These are phyloP conservation scores for Zizania palustris DNA, from an alignment of 202 grass and related monocot genomes.

Conservation along the genomic window DNA sequence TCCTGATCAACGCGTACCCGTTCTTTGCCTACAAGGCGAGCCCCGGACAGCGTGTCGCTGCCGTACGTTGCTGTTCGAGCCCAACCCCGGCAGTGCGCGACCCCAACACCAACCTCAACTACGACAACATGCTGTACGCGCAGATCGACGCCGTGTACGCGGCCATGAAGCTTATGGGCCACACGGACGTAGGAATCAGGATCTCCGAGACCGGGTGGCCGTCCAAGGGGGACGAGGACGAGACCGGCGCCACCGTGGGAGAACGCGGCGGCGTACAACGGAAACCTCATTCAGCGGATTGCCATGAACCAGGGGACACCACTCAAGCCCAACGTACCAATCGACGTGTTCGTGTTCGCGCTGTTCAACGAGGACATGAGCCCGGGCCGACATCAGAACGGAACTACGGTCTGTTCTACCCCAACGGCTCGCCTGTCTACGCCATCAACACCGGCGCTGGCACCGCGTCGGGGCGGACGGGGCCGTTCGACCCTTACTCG, in stretches of 20 bases:
- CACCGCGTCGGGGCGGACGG: neutral
- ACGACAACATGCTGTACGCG: slow-evolving; percentile 97
- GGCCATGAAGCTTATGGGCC: slow-evolving; percentile 83
- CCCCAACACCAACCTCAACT: slow-evolving; percentile 58
- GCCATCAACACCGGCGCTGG: slow-evolving; percentile 38
- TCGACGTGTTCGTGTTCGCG: slow-evolving; percentile 90
- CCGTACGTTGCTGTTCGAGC: slow-evolving; percentile 89
- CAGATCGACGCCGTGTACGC: slow-evolving; percentile 95
- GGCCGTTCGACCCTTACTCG: slow-evolving; percentile 53
- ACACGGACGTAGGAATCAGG: slow-evolving; percentile 62
- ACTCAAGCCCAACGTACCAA: slow-evolving; percentile 67
- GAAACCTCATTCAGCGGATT: slow-evolving; percentile 78
- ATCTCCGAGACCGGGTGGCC: slow-evolving; percentile 97
- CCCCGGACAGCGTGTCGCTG: slow-evolving; percentile 57
- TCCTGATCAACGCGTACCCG: slow-evolving; percentile 91
- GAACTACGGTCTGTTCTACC: slow-evolving; percentile 90
- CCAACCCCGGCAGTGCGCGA: slow-evolving; percentile 74
- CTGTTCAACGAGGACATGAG: slow-evolving; percentile 89
- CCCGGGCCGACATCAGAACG: slow-evolving; percentile 75
- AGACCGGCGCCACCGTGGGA: slow-evolving; percentile 69
- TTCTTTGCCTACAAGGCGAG: slow-evolving; percentile 87
- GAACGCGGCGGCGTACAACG: slow-evolving; percentile 87
- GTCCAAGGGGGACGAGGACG: slow-evolving; percentile 78
- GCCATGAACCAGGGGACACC: slow-evolving; percentile 74
- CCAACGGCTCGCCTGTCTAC: slow-evolving; percentile 69